Conservation (phyloP, 2,329 filamentous ascomycete species). For the Epichloe hybrida region DNA sequence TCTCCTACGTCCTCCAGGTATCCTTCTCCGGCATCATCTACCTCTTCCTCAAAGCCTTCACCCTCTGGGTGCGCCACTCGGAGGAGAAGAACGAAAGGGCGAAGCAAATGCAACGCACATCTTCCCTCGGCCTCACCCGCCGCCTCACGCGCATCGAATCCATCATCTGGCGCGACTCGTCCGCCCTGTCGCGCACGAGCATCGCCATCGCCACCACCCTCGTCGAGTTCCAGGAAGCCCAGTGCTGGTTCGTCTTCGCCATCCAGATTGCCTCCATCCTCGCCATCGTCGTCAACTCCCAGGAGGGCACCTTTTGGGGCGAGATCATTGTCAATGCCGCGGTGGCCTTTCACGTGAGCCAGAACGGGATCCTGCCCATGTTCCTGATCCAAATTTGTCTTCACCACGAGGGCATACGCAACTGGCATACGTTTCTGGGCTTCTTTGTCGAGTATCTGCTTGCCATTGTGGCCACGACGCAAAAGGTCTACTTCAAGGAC, state of each 20-base stretch:
- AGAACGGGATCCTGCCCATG: constrained; percentile 25
- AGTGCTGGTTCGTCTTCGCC: constrained; percentile 27
- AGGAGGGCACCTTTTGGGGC: constrained; percentile 26
- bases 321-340: constrained; percentile 25
- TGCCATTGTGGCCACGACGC: constrained; percentile 23
- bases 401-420: constrained; percentile 25
- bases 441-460: constrained; percentile 25
- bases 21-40: constrained; percentile 22
- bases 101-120: neutral
- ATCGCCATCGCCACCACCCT: constrained; percentile 26
- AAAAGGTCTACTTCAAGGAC: constrained; percentile 20
- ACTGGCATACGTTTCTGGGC: constrained; percentile 27
- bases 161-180: constrained; percentile 24
- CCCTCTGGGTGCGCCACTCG: constrained; percentile 20
- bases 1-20: constrained; percentile 25
- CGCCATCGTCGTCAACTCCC: constrained; percentile 26
- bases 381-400: constrained; percentile 24
- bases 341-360: constrained; percentile 23
- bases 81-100: constrained; percentile 11
- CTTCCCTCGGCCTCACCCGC: constrained; percentile 11
- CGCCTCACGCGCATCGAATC: constrained; percentile 21
- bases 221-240: constrained; percentile 27
- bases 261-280: constrained; percentile 27
- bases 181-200: constrained; percentile 23
- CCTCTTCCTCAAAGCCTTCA: constrained; percentile 22